Evolutionary conservation across 192 early-diverging fungal genomes (phyloP).

Genomic region (Coemansia biformis): DNA sequence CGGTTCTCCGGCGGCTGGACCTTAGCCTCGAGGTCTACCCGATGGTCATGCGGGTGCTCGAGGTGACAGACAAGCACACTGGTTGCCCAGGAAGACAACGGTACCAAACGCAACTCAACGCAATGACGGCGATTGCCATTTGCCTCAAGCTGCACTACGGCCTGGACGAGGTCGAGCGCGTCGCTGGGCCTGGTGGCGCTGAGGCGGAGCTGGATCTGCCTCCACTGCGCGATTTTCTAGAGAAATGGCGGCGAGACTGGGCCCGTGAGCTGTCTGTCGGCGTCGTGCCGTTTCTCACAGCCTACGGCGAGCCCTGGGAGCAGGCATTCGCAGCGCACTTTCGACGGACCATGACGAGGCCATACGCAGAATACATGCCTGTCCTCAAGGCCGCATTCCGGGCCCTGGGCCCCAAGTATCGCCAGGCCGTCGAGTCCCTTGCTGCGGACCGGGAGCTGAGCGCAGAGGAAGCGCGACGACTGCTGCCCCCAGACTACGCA

Average conservation of each 20-base stretch:
- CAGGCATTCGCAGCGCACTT: conserved; percentile 23
- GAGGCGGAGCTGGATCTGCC: conserved; percentile 15
- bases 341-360: conserved; percentile 10
- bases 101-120: neutral
- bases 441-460: conserved; percentile 3
- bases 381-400: conserved; percentile 3
- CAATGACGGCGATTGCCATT: conserved; percentile 23
- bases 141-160: conserved; percentile 46
- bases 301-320: conserved; percentile 21
- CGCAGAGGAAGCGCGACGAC: conserved; percentile 4
- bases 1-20: conserved; percentile 18
- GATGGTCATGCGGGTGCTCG: conserved; percentile 25
- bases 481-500: conserved; percentile 21
- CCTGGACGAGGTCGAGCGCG: conserved; percentile 44
- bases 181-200: neutral
- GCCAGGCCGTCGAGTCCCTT: conserved; percentile 7
- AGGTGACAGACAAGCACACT: neutral
- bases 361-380: neutral
- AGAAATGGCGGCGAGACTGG: conserved; percentile 33
- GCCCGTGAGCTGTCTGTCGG: conserved; percentile 27
- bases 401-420: conserved; percentile 18
- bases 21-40: conserved; percentile 20
- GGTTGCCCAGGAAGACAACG: too few species aligned
- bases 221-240: conserved; percentile 25
- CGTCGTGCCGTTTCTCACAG: conserved; percentile 18